Conservation (phyloP, 371 early-diverging fungal genomes). For the Mucor saturninus region DNA sequence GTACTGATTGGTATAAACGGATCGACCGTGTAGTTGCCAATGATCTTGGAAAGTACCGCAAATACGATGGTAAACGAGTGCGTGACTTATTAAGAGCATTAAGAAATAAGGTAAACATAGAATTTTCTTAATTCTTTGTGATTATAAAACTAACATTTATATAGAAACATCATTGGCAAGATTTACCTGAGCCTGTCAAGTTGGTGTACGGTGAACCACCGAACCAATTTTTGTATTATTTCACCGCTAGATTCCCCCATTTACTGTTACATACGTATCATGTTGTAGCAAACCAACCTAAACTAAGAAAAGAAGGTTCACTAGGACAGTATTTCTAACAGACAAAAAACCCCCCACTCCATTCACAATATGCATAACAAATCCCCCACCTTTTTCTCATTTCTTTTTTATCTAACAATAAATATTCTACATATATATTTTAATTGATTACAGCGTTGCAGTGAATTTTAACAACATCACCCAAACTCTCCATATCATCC, state of each 20-base stretch:
- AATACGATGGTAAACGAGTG: slow-evolving; percentile 85
- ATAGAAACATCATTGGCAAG: slow-evolving; percentile 95
- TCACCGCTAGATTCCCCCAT: slow-evolving; percentile 88
- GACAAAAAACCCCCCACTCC: slow-evolving; percentile 1
- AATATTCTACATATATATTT: not conserved
- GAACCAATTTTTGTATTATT: slow-evolving; percentile 86
- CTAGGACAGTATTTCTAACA: slow-evolving; percentile 68
- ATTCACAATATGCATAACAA: not conserved
- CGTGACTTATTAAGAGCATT: slow-evolving; percentile 91
- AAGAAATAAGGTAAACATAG: slow-evolving; percentile 73
- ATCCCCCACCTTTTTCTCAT: not conserved
- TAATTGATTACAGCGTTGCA: slow-evolving; percentile 42
- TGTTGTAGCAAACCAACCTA: slow-evolving; percentile 60
- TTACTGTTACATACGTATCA: slow-evolving; percentile 81
- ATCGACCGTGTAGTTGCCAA: slow-evolving; percentile 81
- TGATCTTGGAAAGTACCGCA: slow-evolving; percentile 87
- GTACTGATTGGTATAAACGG: slow-evolving; percentile 81
- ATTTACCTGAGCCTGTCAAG: slow-evolving; percentile 80
- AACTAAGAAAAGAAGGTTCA: slow-evolving; percentile 63
- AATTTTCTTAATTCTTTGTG: too few relatives aligned
- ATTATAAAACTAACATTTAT: not conserved
- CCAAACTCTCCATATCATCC: slow-evolving; percentile 57
- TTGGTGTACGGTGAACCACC: slow-evolving; percentile 86
- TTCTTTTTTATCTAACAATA: not conserved
- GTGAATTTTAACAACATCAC: slow-evolving; percentile 63